Conservation (phyloP, 441 rosid species). For the Aquilaria agallochum region DNA sequence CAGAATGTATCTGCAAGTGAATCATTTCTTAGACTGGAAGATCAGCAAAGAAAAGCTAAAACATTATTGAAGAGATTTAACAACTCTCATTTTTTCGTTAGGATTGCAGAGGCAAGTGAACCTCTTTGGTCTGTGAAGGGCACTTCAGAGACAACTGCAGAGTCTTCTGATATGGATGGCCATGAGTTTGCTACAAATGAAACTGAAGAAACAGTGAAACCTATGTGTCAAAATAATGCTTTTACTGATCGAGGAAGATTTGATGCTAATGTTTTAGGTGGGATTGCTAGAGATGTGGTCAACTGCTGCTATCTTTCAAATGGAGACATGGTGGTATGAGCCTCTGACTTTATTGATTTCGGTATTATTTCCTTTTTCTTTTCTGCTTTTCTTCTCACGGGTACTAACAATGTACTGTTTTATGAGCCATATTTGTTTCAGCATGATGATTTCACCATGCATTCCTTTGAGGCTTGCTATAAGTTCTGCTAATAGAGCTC, state of each 20-base stretch:
- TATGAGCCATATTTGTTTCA: too few species aligned
- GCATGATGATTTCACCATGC: too few species aligned
- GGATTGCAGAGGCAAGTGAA: slow-evolving; percentile 86
- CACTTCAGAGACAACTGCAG: too few species aligned
- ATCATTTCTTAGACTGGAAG: slow-evolving; percentile 88
- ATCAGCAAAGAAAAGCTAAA: slow-evolving; percentile 69
- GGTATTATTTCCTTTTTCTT: slow-evolving; percentile 1
- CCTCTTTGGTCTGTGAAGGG: slow-evolving; percentile 6
- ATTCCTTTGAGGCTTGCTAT: too few species aligned
- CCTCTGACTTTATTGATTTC: slow-evolving; percentile 15
- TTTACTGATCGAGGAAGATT: slow-evolving; percentile 82
- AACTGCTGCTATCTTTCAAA: slow-evolving; percentile 77
- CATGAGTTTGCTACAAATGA: too few species aligned
- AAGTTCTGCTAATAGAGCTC: too few species aligned
- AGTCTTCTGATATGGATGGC: too few species aligned
- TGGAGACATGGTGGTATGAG: slow-evolving; percentile 97
- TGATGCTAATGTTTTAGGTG: slow-evolving; percentile 78
- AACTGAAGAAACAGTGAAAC: background rate
- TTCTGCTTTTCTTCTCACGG: background rate
- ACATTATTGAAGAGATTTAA: slow-evolving; percentile 70
- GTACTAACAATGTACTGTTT: background rate
- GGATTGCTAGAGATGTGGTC: slow-evolving; percentile 77
- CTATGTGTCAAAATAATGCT: slow-evolving; percentile 40
- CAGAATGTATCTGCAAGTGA: slow-evolving; percentile 71
- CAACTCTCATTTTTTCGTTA: slow-evolving; percentile 91